Evolutionary conservation across 225 moss, liverwort and hornwort genomes (phyloP).

Genomic region (Physcomitrellopsis africana): DNA sequence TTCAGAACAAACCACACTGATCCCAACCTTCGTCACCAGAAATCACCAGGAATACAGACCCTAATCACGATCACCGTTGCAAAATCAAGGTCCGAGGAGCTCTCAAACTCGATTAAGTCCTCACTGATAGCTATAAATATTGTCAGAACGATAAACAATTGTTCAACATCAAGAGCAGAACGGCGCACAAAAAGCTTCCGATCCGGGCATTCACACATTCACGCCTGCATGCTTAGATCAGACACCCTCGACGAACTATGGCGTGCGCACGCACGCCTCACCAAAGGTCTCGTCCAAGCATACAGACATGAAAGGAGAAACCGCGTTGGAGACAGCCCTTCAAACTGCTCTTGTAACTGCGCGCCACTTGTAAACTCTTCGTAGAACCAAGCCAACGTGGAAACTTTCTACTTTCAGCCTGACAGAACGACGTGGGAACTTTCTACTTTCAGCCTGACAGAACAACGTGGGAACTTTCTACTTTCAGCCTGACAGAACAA

Average conservation of each 20-base stretch:
- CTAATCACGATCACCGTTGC: background rate
- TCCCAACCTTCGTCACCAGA: slow-evolving; percentile 4
- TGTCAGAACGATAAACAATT: background rate
- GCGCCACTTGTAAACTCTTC: background rate
- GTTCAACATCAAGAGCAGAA: background rate
- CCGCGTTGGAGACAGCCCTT: background rate
- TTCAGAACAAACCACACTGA: background rate
- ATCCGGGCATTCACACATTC: slow-evolving; percentile 1
- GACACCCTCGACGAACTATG: background rate
- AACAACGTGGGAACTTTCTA: accelerated
- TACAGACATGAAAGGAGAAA: background rate
- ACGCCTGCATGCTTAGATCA: background rate
- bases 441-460: background rate
- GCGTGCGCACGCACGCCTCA: slow-evolving; percentile 17
- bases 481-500: too few species aligned
- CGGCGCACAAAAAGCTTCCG: background rate
- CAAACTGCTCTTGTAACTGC: background rate
- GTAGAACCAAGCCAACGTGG: background rate
- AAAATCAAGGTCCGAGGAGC: background rate
- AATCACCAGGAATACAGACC: background rate
- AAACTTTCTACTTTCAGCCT: background rate
- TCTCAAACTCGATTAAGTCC: background rate
- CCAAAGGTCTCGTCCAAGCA: background rate
- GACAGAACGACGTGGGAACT: accelerated
- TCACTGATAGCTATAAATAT: background rate